Percentiles rank a stretch among this genome's conserved stretches.
These are phyloP conservation scores for Gynostemma pentaphyllum DNA, from an alignment of 306 rosid genomes.

Conservation along the genomic window DNA sequence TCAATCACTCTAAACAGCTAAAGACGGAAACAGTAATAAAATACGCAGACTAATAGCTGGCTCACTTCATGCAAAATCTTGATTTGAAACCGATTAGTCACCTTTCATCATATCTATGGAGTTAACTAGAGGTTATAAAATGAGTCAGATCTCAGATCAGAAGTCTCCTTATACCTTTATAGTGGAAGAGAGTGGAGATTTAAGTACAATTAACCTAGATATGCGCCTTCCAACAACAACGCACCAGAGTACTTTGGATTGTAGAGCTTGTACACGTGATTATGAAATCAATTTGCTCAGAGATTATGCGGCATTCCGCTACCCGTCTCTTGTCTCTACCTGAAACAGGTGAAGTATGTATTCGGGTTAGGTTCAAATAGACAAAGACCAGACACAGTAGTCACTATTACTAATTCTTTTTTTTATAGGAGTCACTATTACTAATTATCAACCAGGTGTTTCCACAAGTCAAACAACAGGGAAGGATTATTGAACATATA, in stretches of 20 bases:
- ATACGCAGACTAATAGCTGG: neutral
- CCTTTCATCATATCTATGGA: neutral
- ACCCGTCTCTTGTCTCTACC: neutral
- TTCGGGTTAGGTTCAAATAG: neutral
- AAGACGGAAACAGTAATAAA: neutral
- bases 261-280: neutral
- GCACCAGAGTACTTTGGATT: neutral
- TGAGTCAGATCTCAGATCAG: neutral
- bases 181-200: neutral
- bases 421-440: no score
- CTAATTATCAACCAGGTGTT: neutral
- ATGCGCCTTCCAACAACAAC: neutral
- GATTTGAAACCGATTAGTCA: neutral
- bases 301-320: neutral
- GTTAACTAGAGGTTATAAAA: neutral
- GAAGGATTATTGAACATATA: neutral
- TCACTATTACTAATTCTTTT: no score
- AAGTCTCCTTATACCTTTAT: neutral
- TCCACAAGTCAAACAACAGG: neutral
- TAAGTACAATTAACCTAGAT: neutral
- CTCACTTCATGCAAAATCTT: constrained; percentile 6
- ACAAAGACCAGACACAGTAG: neutral
- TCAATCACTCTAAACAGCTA: neutral
- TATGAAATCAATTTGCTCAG: neutral
- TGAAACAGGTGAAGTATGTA: neutral